Evolutionary conservation across 345 rosid species (phyloP), one percentile per base, ranked within the genome.

Genomic region (Heritiera littoralis): DNA sequence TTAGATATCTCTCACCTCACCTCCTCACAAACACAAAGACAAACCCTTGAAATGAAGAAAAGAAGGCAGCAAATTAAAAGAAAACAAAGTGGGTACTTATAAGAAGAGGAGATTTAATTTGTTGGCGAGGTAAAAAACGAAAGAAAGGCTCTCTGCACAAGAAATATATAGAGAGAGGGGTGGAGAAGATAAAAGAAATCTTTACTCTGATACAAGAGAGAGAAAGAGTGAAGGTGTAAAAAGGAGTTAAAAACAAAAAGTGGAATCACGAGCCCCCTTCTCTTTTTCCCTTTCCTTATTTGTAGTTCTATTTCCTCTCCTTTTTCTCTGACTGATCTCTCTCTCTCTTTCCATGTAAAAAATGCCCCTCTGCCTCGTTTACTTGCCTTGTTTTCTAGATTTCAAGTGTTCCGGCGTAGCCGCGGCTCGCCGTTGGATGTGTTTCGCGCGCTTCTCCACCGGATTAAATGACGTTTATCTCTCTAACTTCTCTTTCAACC

Each of bases 71-170:
- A 11, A 46, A 46, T 5, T 82, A 82, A 67, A 78, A 23, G 55
- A 10, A 12, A 23, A 23, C 28, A 23, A 23, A 23, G 28, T 23
- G 28, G 28, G 28, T 0, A 77, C 77, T 73, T 82, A 82, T 72
- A 78, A 23, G 55, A 10, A 12, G 38, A 35, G 38, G 78, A 35
- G 80, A 72, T 46, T 64, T 23, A 20, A 59, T 48, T 20, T 70
- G 78, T 43, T 51, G 68, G 71, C 7, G 60, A 30, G 43, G 9
- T n/a, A 56, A 43, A 58, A 74, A 51, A 54, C 28, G 56, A 17
- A 20, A 5, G 30, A 14, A n/a, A 66, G 38, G 38, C 38, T 35
- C 85, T 67, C 81, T 80, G 85, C 80, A 80, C 84, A 35, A 35
- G 38, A 35, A 35, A 68, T 66, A 80, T 20, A 48, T 12, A 49